These are phyloP conservation scores for Kluyveromyces siamensis DNA, from an alignment of 805 yeast species.

Conservation along the genomic window DNA sequence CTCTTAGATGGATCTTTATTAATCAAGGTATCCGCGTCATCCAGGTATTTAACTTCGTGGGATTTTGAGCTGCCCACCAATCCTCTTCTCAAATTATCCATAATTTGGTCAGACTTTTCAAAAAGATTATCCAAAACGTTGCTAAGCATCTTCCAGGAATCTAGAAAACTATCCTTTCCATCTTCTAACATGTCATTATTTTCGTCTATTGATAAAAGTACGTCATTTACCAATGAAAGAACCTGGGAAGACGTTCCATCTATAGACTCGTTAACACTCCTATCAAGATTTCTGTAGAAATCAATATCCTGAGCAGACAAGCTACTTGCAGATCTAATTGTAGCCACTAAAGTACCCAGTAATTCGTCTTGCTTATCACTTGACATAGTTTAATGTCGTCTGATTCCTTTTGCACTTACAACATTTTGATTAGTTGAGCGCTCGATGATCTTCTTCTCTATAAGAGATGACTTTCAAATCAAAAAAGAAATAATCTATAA, in stretches of 20 bases:
- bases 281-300: conserved; percentile 60
- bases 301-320: conserved; percentile 74
- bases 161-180: conserved; percentile 37
- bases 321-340: conserved; percentile 59
- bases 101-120: conserved; percentile 66
- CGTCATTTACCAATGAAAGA: conserved; percentile 36
- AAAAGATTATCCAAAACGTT: conserved; percentile 58
- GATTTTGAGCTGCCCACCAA: conserved; percentile 13
- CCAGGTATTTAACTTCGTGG: conserved; percentile 37
- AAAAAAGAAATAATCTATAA: neutral
- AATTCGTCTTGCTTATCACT: neutral
- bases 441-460: neutral
- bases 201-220: conserved; percentile 33
- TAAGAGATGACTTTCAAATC: neutral
- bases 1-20: conserved; percentile 21
- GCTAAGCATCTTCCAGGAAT: conserved; percentile 54
- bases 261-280: conserved; percentile 32
- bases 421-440: neutral
- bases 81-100: conserved; percentile 19
- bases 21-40: conserved; percentile 29
- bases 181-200: conserved; percentile 17
- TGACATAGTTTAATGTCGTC: neutral
- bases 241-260: conserved; percentile 35
- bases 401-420: neutral
- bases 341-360: conserved; percentile 42